Percentiles rank a stretch among this genome's conserved stretches.
These are phyloP conservation scores for Pelargonium hybrid DNA, from an alignment of 441 rosid genomes.

Conservation along the genomic window DNA sequence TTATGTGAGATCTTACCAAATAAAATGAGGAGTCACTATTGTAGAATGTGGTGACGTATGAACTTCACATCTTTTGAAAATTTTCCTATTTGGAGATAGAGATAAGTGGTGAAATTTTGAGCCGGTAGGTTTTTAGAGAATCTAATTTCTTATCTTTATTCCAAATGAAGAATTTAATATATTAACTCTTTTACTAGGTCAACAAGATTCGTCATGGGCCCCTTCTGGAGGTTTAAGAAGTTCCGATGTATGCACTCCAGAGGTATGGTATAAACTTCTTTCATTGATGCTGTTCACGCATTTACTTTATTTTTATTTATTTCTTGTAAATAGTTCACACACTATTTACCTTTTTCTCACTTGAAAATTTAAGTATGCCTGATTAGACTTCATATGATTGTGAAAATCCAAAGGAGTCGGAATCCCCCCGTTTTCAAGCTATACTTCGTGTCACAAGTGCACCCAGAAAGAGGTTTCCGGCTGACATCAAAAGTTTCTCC, in stretches of 20 bases:
- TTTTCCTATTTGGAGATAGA: constrained; percentile 1
- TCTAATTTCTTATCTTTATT: constrained; percentile 13
- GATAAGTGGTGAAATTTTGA: not conserved
- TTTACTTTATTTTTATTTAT: not conserved
- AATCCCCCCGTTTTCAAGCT: constrained; percentile 97
- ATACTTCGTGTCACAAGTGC: constrained; percentile 91
- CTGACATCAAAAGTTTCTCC: constrained; percentile 92
- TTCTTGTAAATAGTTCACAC: too few relatives aligned
- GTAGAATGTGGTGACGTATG: not conserved
- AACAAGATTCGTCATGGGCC: constrained; percentile 38
- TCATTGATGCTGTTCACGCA: constrained; percentile 19
- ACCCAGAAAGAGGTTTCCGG: constrained; percentile 78
- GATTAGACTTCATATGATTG: constrained; percentile 45
- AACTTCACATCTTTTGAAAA: not conserved
- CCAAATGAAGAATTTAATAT: constrained; percentile 10
- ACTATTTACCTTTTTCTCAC: constrained; percentile 17
- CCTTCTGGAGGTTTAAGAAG: constrained; percentile 51
- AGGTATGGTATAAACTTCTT: constrained; percentile 42
- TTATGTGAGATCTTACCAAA: not conserved
- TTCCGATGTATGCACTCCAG: constrained; percentile 81
- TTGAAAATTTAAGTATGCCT: not conserved
- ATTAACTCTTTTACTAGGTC: constrained; percentile 37
- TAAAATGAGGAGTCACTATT: not conserved
- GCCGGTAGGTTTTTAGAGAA: not conserved
- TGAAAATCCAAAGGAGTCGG: constrained; percentile 86